These are phyloP conservation scores for Rhinocladiella mackenziei DNA, from an alignment of 2,329 filamentous ascomycete species.

Conservation along the genomic window DNA sequence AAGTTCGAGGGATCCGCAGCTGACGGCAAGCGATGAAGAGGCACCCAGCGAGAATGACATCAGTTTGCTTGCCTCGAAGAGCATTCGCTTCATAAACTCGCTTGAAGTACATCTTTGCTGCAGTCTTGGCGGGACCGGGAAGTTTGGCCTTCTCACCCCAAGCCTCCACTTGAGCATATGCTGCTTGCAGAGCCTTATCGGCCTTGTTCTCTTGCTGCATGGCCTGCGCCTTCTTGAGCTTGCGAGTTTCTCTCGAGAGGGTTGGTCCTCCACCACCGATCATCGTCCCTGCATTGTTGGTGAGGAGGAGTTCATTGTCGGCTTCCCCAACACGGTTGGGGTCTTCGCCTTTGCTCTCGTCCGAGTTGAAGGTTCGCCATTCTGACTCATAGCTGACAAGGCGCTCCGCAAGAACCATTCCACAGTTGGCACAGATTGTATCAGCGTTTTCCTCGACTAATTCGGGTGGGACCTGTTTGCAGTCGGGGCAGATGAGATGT, in stretches of 20 bases:
- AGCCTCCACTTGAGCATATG: slow-evolving; percentile 81
- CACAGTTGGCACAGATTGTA: slow-evolving; percentile 87
- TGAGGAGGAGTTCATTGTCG: slow-evolving; percentile 85
- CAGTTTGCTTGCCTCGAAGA: slow-evolving; percentile 92
- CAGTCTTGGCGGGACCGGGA: slow-evolving; percentile 75
- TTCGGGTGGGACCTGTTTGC: slow-evolving; percentile 86
- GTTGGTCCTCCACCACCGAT: slow-evolving; percentile 60
- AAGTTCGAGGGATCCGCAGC: slow-evolving; percentile 79
- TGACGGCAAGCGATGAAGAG: slow-evolving; percentile 97
- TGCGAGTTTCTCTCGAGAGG: slow-evolving; percentile 54
- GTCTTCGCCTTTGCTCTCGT: slow-evolving; percentile 86
- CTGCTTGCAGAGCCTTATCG: slow-evolving; percentile 74
- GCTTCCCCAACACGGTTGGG: slow-evolving; percentile 97
- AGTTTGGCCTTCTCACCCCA: slow-evolving; percentile 83
- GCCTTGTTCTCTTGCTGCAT: slow-evolving; percentile 76
- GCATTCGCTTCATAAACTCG: slow-evolving; percentile 86
- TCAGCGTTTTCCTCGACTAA: slow-evolving; percentile 89
- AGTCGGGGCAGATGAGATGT: slow-evolving; percentile 82
- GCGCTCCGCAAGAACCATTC: slow-evolving; percentile 81
- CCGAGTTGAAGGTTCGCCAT: slow-evolving; percentile 98
- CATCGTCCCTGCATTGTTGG: slow-evolving; percentile 37
- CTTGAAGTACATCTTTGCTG: slow-evolving; percentile 93
- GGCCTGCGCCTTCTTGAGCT: slow-evolving; percentile 79
- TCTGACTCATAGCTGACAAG: slow-evolving; percentile 95
- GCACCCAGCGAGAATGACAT: slow-evolving; percentile 90